Evolutionary conservation across 2,329 filamentous ascomycete species (phyloP).

Genomic region (Colletotrichum acutatum): DNA sequence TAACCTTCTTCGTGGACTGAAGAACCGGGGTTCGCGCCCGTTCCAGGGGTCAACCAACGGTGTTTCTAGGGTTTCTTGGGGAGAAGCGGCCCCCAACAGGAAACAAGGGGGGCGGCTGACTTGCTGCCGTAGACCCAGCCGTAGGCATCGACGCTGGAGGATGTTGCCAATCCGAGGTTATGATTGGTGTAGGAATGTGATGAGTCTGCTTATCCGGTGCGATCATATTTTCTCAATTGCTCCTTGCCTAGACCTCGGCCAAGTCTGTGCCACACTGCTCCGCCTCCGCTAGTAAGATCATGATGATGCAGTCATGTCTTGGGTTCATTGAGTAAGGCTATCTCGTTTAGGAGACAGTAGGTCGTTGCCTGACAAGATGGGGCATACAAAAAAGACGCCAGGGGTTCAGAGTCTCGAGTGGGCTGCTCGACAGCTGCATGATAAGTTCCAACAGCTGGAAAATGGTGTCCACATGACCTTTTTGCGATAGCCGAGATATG

Average conservation of each 20-base stretch:
- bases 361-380: neutral
- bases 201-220: neutral
- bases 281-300: neutral
- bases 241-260: neutral
- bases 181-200: neutral
- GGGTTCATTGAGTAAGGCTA: neutral
- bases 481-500: neutral
- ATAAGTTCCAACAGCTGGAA: neutral
- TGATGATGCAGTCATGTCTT: neutral
- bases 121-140: neutral
- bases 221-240: neutral
- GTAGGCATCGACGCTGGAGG: neutral
- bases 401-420: neutral
- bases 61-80: neutral
- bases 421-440: neutral
- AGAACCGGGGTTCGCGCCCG: neutral
- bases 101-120: neutral
- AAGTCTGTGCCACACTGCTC: neutral
- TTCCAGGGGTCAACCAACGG: neutral
- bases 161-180: neutral
- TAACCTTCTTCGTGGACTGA: neutral
- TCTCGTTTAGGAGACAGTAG: neutral
- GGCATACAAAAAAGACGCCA: neutral
- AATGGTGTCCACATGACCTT: neutral
- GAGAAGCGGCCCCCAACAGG: neutral